Evolutionary conservation across 2,329 filamentous ascomycete species (phyloP), one percentile per base, ranked within the genome.

Genomic region (Monilinia polystroma): DNA sequence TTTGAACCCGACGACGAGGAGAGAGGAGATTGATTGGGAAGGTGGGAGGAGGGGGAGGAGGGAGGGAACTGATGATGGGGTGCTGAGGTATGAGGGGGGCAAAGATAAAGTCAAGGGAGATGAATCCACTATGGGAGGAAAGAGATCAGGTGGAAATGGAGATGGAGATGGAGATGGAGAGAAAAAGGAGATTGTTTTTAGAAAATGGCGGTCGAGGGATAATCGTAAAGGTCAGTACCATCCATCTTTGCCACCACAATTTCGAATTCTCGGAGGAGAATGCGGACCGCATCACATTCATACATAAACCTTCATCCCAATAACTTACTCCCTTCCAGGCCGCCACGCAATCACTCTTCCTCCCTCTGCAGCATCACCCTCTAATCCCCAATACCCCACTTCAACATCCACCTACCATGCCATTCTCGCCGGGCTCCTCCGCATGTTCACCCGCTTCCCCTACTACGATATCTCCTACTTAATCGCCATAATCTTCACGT

Each of bases 391-490:
- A 7, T 73, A 71, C 0, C 76, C 76, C 0, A 71, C 70, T 12
- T 79, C 56, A 64, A 79, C 70, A 69, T 78, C 66, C 62, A 76
- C 68, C 45, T 47, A 73, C 72, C 63, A 57, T 60, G 59, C 56
- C 67, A 75, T 69, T 14, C 56, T 76, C 11, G 59, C 66, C 3
- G 80, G 77, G 3, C 77, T 86, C 47, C 69, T 75, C 63, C 78
- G 79, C 23, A 86, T 85, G 82, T 74, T 80, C 66, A 83, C 79
- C 8, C 75, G 74, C 57, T 85, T 77, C 64, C 84, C 84, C 0
- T 76, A 83, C 60, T 87, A 83, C 82, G 84, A 87, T 68, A 77
- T 87, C 14, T 85, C 83, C 0, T 87, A 81, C 70, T 78, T 84
- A 6, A 82, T 86, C 10, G 84, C 84, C 2, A 73, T 78, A 6